Base-by-base conservation (phyloP, 2,329 filamentous ascomycete genomes). In the Penicillium sp. region DNA sequence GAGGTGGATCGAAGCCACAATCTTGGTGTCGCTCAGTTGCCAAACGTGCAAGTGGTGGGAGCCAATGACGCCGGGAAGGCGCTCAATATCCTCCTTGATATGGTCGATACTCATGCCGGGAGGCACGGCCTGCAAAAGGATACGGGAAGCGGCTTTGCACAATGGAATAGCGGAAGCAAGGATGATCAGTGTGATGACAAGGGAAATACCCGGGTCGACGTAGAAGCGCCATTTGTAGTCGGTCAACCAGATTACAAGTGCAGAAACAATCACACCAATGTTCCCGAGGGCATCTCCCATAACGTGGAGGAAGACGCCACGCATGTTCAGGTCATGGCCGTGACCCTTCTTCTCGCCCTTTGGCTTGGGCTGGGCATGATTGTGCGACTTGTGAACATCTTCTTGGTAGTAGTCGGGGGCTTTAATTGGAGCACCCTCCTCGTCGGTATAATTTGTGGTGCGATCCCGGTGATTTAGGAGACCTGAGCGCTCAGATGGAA, bases 41-140 rank as follows among this genome's bases (percentile, higher is more conserved):
- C 93, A 99, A 54, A 99, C 90, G 68, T 99, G 93, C 18, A 99
- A 80, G 68, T 99, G 92, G 72, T 99, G 93, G 65, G 90, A 95
- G 67, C 87, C 89, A 53, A 93, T 77, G 40, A 99, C 87, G 35
- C 91, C 91, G 0, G 87, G 86, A 5, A 99, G 82, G 13, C 81
- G 75, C 65, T 91, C 82, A 46, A 99, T 95, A 67, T 99, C 93
- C 58, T 92, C 86, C 58, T 89, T 88, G 70, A 99, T 92, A 52
- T 97, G 88, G 57, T 91, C 86, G 49, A 96, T 82, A 59, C 86
- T 85, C 61, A 99, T 84, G 46, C 92, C 88, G 51, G 90, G 86
- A 0, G 93, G 93, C 0, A 93, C 95, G 2, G 92, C 93, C 72
- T 99, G 93, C 0, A 99, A 81, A 12, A 99, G 81, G 49, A 99